phyloP scores from a whole-genome alignment of 2,329 filamentous ascomycete genomes.

The Volutella citrinella region DNA sequence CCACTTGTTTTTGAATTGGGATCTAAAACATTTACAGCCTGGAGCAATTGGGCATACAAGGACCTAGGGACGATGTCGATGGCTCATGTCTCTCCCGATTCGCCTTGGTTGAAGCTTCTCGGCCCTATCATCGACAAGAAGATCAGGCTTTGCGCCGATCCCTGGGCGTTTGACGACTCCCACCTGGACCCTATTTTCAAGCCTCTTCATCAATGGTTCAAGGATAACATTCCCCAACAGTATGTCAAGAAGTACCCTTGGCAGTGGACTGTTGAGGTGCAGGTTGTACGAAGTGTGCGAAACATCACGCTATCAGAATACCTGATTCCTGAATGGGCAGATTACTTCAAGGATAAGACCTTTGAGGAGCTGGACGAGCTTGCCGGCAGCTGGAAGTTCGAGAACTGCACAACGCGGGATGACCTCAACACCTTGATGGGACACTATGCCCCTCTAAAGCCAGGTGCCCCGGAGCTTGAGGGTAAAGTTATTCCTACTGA shows the following conservation, averaged over 20 bases:
- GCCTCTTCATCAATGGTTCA: constrained; percentile 39
- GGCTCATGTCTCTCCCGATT: constrained; percentile 44
- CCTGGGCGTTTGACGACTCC: constrained; percentile 43
- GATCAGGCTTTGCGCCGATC: constrained; percentile 48
- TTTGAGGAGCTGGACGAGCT: constrained; percentile 52
- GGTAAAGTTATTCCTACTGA: constrained; percentile 31
- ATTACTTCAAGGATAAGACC: constrained; percentile 48
- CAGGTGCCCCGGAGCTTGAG: constrained; percentile 18
- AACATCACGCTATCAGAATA: constrained; percentile 43
- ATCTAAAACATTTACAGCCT: no score
- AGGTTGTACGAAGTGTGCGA: constrained; percentile 43
- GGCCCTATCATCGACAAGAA: constrained; percentile 55
- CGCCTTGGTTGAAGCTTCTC: constrained; percentile 47
- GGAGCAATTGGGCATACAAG: constrained; percentile 60
- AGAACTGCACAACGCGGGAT: constrained; percentile 50
- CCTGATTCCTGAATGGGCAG: constrained; percentile 51
- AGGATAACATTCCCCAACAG: constrained; percentile 40
- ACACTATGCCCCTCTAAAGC: constrained; percentile 36
- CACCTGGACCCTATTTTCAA: constrained; percentile 33
- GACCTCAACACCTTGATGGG: constrained; percentile 48
- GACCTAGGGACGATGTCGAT: constrained; percentile 55
- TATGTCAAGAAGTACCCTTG: constrained; percentile 45
- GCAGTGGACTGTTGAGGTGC: constrained; percentile 46
- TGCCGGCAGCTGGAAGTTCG: constrained; percentile 48
- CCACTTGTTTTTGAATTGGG: constrained; percentile 1